Conservation (phyloP, 2,329 filamentous ascomycete species). For the Cercospora sp. region DNA sequence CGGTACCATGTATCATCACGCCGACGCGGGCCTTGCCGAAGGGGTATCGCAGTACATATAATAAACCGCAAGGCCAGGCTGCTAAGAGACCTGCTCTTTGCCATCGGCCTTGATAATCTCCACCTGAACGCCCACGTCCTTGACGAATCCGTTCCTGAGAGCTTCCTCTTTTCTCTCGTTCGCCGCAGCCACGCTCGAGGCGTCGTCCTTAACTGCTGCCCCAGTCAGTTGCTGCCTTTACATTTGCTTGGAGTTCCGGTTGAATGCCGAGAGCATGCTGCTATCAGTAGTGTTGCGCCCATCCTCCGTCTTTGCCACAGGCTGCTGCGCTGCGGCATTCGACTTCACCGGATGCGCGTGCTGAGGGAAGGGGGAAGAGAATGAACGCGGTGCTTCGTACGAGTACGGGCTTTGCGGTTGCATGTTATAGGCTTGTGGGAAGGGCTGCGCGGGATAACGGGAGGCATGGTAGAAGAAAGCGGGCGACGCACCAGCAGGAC, state of each 20-base stretch:
- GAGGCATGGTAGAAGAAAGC: conserved; percentile 43
- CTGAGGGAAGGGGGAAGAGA: conserved; percentile 43
- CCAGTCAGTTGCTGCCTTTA: conserved; percentile 30
- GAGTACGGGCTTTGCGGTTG: conserved; percentile 45
- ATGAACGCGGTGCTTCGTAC: conserved; percentile 44
- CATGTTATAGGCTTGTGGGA: conserved; percentile 43
- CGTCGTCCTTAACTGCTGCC: conserved; percentile 33
- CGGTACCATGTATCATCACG: conserved; percentile 16
- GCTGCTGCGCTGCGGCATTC: conserved; percentile 25
- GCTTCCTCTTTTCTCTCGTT: conserved; percentile 31
- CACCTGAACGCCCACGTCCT: conserved; percentile 38
- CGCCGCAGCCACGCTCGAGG: conserved; percentile 25
- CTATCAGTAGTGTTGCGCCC: conserved; percentile 36
- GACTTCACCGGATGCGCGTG: conserved; percentile 41
- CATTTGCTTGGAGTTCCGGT: conserved; percentile 29
- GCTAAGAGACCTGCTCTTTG: conserved; percentile 32
- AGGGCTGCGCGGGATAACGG: conserved; percentile 41
- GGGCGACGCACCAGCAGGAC: conserved; percentile 47
- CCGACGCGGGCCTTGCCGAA: conserved; percentile 13
- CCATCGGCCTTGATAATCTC: conserved; percentile 26
- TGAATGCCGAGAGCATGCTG: conserved; percentile 34
- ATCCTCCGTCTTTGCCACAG: conserved; percentile 39
- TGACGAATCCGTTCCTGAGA: conserved; percentile 28
- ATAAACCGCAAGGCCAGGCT: conserved; percentile 1
- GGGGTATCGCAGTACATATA: conserved; percentile 21